Percentiles rank a stretch among this genome's conserved stretches.
These are phyloP conservation scores for Zymoseptoria pseudotritici DNA, from an alignment of 2,329 filamentous ascomycete genomes.

Conservation along the genomic window DNA sequence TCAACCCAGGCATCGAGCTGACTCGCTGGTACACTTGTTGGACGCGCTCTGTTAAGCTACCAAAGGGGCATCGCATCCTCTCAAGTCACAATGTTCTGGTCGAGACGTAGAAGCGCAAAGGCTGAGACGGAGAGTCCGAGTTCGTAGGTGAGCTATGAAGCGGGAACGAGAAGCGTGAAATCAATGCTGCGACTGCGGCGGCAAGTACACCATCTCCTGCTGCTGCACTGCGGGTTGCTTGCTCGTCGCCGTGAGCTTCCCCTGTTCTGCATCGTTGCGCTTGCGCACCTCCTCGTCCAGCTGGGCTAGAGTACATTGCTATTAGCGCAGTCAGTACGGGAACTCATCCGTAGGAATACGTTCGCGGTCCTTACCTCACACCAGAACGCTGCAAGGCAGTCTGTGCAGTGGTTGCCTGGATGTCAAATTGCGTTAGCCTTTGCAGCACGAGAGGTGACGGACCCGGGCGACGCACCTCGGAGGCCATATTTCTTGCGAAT, in stretches of 20 bases:
- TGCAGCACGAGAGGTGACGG: not conserved
- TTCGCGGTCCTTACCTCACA: not conserved
- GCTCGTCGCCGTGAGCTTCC: not conserved
- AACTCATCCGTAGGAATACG: no score
- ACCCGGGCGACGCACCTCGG: not conserved
- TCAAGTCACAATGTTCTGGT: not conserved
- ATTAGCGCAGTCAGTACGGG: not conserved
- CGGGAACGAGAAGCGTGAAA: not conserved
- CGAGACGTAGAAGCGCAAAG: not conserved
- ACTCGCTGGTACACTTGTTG: no score
- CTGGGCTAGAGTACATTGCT: not conserved
- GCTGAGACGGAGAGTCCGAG: not conserved
- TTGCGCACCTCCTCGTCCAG: not conserved
- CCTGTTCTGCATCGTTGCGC: not conserved
- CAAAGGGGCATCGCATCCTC: no score
- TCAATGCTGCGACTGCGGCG: not conserved
- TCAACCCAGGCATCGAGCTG: not conserved
- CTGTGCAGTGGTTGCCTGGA: not conserved
- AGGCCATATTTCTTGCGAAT: not conserved
- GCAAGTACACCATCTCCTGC: not conserved
- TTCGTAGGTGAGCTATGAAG: not conserved
- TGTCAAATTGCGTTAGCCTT: not conserved
- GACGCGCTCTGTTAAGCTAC: no score
- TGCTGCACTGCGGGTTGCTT: not conserved
- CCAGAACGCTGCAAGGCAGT: not conserved